These are phyloP conservation scores for Erysiphe pulchra DNA, from an alignment of 2,329 filamentous ascomycete species.

Conservation along the genomic window DNA sequence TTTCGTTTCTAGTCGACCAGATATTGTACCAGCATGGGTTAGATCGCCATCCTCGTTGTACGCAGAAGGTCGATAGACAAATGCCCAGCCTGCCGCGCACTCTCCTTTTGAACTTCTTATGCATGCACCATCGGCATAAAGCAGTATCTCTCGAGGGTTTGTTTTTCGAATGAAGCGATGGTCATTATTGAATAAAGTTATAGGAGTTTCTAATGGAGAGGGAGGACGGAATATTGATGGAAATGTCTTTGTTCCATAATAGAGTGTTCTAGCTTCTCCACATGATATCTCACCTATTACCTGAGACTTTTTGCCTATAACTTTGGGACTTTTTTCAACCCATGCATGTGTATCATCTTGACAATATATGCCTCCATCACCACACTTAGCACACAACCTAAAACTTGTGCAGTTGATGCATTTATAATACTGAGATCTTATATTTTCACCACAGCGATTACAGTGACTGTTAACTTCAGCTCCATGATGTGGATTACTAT, in stretches of 20 bases:
- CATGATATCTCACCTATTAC: background rate
- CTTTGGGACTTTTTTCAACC: background rate
- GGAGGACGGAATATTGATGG: slow-evolving; percentile 1
- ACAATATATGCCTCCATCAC: background rate
- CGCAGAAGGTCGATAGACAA: slow-evolving; percentile 9
- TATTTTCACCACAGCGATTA: background rate
- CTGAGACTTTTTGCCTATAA: background rate
- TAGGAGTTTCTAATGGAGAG: background rate
- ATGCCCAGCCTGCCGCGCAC: slow-evolving; percentile 18
- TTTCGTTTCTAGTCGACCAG: slow-evolving; percentile 17
- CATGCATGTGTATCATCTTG: background rate
- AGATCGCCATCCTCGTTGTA: slow-evolving; percentile 2
- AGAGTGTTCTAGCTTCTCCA: background rate
- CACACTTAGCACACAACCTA: background rate
- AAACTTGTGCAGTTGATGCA: background rate
- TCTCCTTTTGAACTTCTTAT: slow-evolving; percentile 16
- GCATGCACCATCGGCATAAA: slow-evolving; percentile 23
- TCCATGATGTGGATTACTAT: background rate
- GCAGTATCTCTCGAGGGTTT: slow-evolving; percentile 14
- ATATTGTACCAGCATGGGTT: slow-evolving; percentile 4
- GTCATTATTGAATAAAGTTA: slow-evolving; percentile 1
- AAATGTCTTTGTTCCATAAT: background rate
- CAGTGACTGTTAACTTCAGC: background rate
- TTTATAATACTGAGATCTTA: background rate
- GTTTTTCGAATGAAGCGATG: slow-evolving; percentile 10